A percentile compares a stretch with the other conserved stretches of the same genome.
Conservation (phyloP, 2,329 filamentous ascomycete genomes). For the Talaromyces rugulosus region DNA sequence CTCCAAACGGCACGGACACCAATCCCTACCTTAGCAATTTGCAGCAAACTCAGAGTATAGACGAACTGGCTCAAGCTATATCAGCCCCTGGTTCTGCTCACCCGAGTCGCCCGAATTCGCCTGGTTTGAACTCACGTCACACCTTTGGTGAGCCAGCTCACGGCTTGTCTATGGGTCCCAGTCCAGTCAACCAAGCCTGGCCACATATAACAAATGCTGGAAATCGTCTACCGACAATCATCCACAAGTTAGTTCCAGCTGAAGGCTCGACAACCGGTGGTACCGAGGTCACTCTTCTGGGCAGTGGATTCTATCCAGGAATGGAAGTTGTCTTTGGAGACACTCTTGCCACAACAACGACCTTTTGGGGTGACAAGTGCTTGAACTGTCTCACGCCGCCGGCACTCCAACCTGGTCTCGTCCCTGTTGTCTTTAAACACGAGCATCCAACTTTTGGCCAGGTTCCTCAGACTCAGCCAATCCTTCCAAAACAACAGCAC, state of each 20-base stretch:
- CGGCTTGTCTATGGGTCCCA: slow-evolving; percentile 34
- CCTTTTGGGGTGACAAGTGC: slow-evolving; percentile 76
- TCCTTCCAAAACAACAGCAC: slow-evolving; percentile 46
- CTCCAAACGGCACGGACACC: slow-evolving; percentile 62
- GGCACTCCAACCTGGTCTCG: slow-evolving; percentile 61
- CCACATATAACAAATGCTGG: slow-evolving; percentile 49
- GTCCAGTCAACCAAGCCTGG: slow-evolving; percentile 49
- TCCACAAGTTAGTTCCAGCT: slow-evolving; percentile 77
- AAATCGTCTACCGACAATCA: slow-evolving; percentile 57
- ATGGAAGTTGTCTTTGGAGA: slow-evolving; percentile 84
- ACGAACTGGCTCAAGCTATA: slow-evolving; percentile 61
- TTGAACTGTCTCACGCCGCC: slow-evolving; percentile 75
- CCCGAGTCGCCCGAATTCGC: slow-evolving; percentile 72
- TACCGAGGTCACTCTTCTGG: slow-evolving; percentile 80
- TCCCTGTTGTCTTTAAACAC: slow-evolving; percentile 66
- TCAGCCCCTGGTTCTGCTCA: slow-evolving; percentile 70
- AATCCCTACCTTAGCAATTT: slow-evolving; percentile 54
- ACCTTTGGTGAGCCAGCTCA: slow-evolving; percentile 36
- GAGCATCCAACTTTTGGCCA: slow-evolving; percentile 47
- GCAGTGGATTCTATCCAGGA: slow-evolving; percentile 72
- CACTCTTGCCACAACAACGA: slow-evolving; percentile 64
- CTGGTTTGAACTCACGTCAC: slow-evolving; percentile 36
- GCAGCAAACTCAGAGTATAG: slow-evolving; percentile 60
- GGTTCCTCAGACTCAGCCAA: slow-evolving; percentile 38
- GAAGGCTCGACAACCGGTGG: slow-evolving; percentile 80